Evolutionary conservation across 2,329 filamentous ascomycete species (phyloP), one percentile per base, ranked within the genome.

Genomic region (Ophiostoma pallidulum): DNA sequence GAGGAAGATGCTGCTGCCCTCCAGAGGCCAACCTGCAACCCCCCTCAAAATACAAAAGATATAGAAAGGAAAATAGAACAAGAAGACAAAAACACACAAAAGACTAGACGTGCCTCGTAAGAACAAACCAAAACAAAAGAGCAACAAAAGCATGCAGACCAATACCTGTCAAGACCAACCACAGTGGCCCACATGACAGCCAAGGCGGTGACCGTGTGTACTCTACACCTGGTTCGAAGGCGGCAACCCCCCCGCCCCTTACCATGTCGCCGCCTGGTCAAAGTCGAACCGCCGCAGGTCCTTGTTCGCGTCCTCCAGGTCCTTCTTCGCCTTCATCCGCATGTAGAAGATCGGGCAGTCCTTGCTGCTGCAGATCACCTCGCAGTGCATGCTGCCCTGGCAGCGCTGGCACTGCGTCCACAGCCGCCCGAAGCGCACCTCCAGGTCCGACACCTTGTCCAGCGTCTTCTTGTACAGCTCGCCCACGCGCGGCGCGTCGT

Each of bases 331-430:
- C 75, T 98, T 98, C 92, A 98, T 98, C 4, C 92, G 82, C 92
- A 98, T 98, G 66, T 98, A 98, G 66, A 98, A 98, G 60, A 98
- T 98, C 1, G 92, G 92, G 62, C 92, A 98, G 70, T 98, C 92
- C 64, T 89, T 86, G 63, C 84, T 91, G 53, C 84, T 90, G 71
- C 92, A 98, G 57, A 98, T 97, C 47, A 98, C 94, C 66, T 98
- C 92, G 64, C 88, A 92, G 68, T 98, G 92, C 77, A 98, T 85
- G 69, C 89, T 96, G 47, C 90, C 92, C 69, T 98, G 92, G 64
- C 92, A 98, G 36, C 92, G 76, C 70, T 98, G 92, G 64, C 92
- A 98, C 66, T 98, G 92, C 41, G 92, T 98, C 92, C 92, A 98
- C 44, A 98, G 73, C 43, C 92, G 74, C 6, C 88, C 85, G 62